Percentiles rank a stretch among this genome's conserved stretches.
Conservation (phyloP, 345 rosid species). For the Brassica nigra region DNA sequence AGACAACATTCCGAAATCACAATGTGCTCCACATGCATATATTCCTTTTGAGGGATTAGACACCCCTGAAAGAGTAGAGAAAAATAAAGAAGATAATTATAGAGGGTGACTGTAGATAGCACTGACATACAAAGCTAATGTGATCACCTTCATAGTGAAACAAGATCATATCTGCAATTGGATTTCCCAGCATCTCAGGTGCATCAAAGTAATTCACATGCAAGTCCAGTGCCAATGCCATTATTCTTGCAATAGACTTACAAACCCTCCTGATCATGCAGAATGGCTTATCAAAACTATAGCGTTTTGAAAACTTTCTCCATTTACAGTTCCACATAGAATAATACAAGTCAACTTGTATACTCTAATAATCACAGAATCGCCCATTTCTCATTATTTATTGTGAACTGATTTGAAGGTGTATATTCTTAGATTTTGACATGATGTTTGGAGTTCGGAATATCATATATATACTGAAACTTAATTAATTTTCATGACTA, state of each 20-base stretch:
- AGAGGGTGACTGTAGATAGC: background rate
- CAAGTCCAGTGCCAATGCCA: background rate
- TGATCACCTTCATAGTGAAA: background rate
- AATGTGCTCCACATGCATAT: conserved; percentile 11
- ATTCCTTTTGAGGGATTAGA: background rate
- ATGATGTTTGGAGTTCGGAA: background rate
- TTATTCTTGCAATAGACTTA: background rate
- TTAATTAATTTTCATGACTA: background rate
- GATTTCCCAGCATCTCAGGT: background rate
- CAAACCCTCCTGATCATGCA: background rate
- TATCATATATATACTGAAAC: background rate
- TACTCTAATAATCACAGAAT: background rate
- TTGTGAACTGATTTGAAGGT: background rate
- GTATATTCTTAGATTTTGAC: background rate
- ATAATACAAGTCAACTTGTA: background rate
- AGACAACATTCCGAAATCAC: conserved; percentile 1
- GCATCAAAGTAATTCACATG: background rate
- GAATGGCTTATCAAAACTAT: background rate
- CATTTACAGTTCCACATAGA: background rate
- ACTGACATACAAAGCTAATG: background rate
- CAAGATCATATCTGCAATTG: background rate
- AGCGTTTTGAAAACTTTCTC: background rate
- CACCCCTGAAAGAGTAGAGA: background rate
- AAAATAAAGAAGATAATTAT: background rate
- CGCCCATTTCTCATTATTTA: background rate